Evolutionary conservation across 805 yeast species (phyloP), one percentile per base, ranked within the genome.

Genomic region (Pichia occidentalis): DNA sequence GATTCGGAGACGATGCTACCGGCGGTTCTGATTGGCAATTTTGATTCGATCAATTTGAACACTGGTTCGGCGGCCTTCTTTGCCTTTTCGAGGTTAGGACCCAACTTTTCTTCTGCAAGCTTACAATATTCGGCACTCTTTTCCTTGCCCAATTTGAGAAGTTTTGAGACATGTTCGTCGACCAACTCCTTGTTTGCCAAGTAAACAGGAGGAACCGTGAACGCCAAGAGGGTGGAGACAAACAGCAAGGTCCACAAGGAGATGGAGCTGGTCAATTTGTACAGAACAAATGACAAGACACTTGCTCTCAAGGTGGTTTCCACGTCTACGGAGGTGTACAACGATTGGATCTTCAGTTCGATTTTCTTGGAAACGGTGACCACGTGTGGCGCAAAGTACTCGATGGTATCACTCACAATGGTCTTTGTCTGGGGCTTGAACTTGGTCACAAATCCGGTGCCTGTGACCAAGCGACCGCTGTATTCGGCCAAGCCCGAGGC

Each of bases 121-220:
- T 62, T 53, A 40, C 63, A 49, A 48, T 49, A 51, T 54, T 73
- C 74, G 24, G 65, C 52, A 22, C 75, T 52, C 60, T 78, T 76
- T 30, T 64, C 70, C 51, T 68, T 70, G 33, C 76, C 77, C 24
- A 71, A 43, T 37, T 66, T 57, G 34, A 67, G 53, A 48, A 59
- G 64, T 34, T 67, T 61, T 36, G 68, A 70, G 29, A 77, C 71
- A 30, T 75, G 71, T 33, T 73, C 73, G 63, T 83, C 87, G 54
- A 88, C 82, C 67, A 84, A 80, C 54, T 70, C 70, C 71, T 85
- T 79, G 73, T 83, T 77, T 49, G 71, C 70, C 51, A 74, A 64
- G 70, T 88, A 90, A 45, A 81, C 54, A 21, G 72, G 74, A 42
- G 97, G 97, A 31, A 74, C 65, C 30, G 94, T 62, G 71, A 90